These are phyloP conservation scores for Ocimum tenuiflorum DNA, from an alignment of 257 asterid genomes.

Conservation along the genomic window DNA sequence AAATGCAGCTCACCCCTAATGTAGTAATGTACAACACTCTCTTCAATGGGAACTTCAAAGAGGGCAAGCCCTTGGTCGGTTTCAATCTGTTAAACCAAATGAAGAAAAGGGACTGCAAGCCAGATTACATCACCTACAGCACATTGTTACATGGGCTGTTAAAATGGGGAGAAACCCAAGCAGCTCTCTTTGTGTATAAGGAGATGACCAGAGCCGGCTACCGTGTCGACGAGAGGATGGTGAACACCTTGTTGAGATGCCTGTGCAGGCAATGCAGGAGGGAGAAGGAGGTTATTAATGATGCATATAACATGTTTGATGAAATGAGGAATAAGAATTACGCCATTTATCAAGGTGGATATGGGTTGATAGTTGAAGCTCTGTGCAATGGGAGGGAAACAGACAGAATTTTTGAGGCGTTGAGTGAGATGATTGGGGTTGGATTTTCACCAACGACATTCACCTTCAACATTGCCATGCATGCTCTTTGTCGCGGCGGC, in stretches of 20 bases:
- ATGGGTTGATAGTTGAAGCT: slow-evolving; percentile 52
- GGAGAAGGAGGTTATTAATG: slow-evolving; percentile 32
- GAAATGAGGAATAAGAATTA: slow-evolving; percentile 32
- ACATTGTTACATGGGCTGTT: slow-evolving; percentile 67
- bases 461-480: slow-evolving; percentile 40
- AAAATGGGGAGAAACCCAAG: slow-evolving; percentile 55
- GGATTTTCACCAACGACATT: slow-evolving; percentile 53
- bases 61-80: slow-evolving; percentile 63
- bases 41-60: slow-evolving; percentile 63
- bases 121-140: slow-evolving; percentile 57
- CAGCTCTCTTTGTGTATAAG: slow-evolving; percentile 36
- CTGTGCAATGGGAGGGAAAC: slow-evolving; percentile 37
- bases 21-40: slow-evolving; percentile 64
- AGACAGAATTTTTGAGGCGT: slow-evolving; percentile 24
- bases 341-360: slow-evolving; percentile 29
- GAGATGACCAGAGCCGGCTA: slow-evolving; percentile 44
- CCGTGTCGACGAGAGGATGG: slow-evolving; percentile 58
- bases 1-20: slow-evolving; percentile 40
- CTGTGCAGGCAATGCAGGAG: slow-evolving; percentile 53
- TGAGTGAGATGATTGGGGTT: slow-evolving; percentile 37
- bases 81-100: slow-evolving; percentile 42
- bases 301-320: slow-evolving; percentile 34
- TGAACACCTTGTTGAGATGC: slow-evolving; percentile 62
- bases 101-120: slow-evolving; percentile 46
- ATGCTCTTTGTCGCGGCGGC: slow-evolving; percentile 33